Percentiles rank a stretch among this genome's conserved stretches.
Conservation (phyloP, 306 rosid species). For the Dryas alaskensis region DNA sequence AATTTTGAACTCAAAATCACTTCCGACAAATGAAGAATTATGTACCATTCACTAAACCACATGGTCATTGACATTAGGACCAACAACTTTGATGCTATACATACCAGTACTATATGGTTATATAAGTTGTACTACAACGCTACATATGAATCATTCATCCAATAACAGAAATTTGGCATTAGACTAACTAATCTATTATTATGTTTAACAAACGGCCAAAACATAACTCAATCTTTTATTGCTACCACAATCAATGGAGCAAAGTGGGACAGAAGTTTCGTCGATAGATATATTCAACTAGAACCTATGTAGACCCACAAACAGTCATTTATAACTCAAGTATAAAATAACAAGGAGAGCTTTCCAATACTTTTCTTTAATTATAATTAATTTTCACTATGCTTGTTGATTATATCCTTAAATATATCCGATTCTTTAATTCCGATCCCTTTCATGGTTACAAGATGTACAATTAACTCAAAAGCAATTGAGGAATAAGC, state of each 20-base stretch:
- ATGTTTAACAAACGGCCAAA: neutral
- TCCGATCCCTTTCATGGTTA: slow-evolving; percentile 1
- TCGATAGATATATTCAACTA: neutral
- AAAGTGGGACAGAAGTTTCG: neutral
- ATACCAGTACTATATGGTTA: no score
- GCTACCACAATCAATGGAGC: neutral
- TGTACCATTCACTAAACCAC: no score
- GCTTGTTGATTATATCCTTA: neutral
- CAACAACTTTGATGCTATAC: no score
- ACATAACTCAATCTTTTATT: neutral
- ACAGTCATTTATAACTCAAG: neutral
- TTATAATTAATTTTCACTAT: neutral
- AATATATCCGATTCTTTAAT: neutral
- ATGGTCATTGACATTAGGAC: no score
- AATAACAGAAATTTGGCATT: neutral
- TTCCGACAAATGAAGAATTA: no score
- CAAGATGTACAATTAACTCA: slow-evolving; percentile 22
- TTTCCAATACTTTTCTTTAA: neutral
- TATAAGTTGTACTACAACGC: no score
- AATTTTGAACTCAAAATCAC: no score
- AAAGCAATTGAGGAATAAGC: no score
- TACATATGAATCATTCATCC: no score
- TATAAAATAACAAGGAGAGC: neutral
- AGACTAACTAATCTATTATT: no score
- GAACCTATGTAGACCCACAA: neutral